These are phyloP conservation scores for Malbranchea zuffiana DNA, from an alignment of 2,329 filamentous ascomycete species.

Conservation along the genomic window DNA sequence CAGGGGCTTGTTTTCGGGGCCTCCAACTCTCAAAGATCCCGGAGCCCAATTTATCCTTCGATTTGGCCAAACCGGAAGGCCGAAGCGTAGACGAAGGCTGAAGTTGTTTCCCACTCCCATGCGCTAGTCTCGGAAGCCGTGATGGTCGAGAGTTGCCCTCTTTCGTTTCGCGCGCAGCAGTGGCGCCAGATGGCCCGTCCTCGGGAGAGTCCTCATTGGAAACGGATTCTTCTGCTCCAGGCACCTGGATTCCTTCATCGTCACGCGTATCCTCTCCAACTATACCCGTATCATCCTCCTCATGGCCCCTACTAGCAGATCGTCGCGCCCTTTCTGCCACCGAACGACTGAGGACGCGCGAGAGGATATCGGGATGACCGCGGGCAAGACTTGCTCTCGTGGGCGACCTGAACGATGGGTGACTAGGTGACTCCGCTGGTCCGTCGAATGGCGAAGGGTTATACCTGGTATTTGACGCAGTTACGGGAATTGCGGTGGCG, in stretches of 20 bases:
- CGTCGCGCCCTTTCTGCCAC: constrained; percentile 26
- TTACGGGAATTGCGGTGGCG: constrained; percentile 36
- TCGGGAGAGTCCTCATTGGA: neutral
- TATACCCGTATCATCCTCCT: constrained; percentile 8
- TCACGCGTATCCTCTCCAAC: neutral
- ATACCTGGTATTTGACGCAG: constrained; percentile 32
- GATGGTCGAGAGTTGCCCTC: neutral
- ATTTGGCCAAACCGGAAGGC: no score
- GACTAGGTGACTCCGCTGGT: constrained; percentile 24
- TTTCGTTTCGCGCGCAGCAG: neutral
- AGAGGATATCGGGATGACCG: constrained; percentile 49
- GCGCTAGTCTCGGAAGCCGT: neutral
- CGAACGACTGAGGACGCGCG: constrained; percentile 34
- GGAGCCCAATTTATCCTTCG: no score
- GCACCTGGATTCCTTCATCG: neutral
- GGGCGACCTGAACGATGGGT: constrained; percentile 55
- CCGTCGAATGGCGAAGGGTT: constrained; percentile 15
- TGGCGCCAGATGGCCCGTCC: neutral
- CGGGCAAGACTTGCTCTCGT: constrained; percentile 54
- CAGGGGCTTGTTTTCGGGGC: neutral
- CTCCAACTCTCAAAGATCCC: neutral
- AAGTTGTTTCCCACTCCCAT: constrained; percentile 1
- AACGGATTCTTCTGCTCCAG: neutral
- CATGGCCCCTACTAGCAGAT: constrained; percentile 16
- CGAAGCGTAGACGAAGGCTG: no score